Conservation (phyloP, 2,329 filamentous ascomycete species). For the Intubia oerlemansii region DNA sequence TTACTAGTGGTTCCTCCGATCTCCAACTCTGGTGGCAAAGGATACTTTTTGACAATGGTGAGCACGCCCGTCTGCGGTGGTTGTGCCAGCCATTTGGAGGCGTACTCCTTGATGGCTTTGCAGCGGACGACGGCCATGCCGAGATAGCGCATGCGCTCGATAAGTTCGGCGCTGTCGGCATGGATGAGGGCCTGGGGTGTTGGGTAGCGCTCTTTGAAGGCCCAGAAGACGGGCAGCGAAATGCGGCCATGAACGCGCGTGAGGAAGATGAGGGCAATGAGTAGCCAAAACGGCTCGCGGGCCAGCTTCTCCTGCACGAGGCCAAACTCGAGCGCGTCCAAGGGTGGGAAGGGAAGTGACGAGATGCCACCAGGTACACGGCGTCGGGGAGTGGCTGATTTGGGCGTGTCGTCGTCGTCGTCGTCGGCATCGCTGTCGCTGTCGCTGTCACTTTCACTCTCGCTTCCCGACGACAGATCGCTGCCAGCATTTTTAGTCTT, state of each 20-base stretch:
- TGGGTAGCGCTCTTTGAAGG: slow-evolving; percentile 44
- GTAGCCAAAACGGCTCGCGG: slow-evolving; percentile 53
- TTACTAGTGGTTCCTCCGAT: slow-evolving; percentile 11
- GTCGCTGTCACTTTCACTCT: background rate
- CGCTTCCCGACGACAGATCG: too few species aligned
- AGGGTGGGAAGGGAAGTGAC: slow-evolving; percentile 43
- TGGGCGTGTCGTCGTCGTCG: background rate
- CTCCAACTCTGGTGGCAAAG: slow-evolving; percentile 7
- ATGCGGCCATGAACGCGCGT: slow-evolving; percentile 56
- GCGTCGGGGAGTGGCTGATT: slow-evolving; percentile 14
- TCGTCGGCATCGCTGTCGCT: background rate
- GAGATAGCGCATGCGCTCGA: slow-evolving; percentile 43
- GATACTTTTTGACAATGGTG: slow-evolving; percentile 29
- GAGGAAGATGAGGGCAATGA: slow-evolving; percentile 68
- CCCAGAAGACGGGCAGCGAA: slow-evolving; percentile 56
- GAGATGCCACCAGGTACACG: too few species aligned
- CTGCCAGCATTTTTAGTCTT: too few species aligned
- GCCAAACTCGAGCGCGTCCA: slow-evolving; percentile 44
- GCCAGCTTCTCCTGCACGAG: slow-evolving; percentile 68
- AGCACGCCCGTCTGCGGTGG: slow-evolving; percentile 39
- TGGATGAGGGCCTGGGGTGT: slow-evolving; percentile 47
- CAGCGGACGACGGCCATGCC: slow-evolving; percentile 52
- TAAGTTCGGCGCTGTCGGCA: slow-evolving; percentile 31
- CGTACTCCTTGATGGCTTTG: slow-evolving; percentile 45
- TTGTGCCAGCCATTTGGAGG: slow-evolving; percentile 40